These are phyloP conservation scores for Cryoendolithus antarcticus DNA, from an alignment of 2,329 filamentous ascomycete species.

Conservation along the genomic window DNA sequence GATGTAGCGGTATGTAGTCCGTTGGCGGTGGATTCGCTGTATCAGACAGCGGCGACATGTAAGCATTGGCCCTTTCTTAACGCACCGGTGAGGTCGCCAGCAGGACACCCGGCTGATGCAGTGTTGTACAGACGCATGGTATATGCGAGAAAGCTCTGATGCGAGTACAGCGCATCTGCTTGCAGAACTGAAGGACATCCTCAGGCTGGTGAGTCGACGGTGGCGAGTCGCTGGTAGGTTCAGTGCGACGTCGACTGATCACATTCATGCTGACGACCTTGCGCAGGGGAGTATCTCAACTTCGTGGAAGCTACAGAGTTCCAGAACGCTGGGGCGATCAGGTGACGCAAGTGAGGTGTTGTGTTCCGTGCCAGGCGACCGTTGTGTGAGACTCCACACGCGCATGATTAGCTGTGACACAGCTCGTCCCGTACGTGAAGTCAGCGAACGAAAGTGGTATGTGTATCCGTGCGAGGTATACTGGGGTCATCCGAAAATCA, in stretches of 20 bases:
- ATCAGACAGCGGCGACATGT: conserved; percentile 24
- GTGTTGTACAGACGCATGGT: conserved; percentile 15
- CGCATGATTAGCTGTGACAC: no score
- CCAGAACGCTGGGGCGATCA: conserved; percentile 9
- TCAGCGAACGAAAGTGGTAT: no score
- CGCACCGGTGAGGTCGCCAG: neutral
- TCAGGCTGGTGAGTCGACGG: conserved; percentile 9
- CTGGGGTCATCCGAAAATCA: no score
- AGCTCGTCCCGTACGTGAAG: no score
- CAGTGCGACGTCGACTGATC: neutral
- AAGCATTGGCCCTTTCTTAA: conserved; percentile 1
- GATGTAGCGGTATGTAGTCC: conserved; percentile 8
- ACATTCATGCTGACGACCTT: neutral
- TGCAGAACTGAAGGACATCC: conserved; percentile 14
- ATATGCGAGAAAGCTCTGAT: conserved; percentile 20
- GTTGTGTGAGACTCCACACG: no score
- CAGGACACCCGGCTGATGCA: neutral
- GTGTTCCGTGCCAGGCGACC: no score
- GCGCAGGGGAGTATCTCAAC: conserved; percentile 10
- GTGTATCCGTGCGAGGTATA: no score
- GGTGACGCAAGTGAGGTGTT: neutral
- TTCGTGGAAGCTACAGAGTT: conserved; percentile 15
- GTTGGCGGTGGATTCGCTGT: conserved; percentile 22
- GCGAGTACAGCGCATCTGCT: conserved; percentile 10
- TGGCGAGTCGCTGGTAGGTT: conserved; percentile 19